These are phyloP conservation scores for Aspergillus fijiensis DNA, from an alignment of 2,329 filamentous ascomycete genomes.

Conservation along the genomic window DNA sequence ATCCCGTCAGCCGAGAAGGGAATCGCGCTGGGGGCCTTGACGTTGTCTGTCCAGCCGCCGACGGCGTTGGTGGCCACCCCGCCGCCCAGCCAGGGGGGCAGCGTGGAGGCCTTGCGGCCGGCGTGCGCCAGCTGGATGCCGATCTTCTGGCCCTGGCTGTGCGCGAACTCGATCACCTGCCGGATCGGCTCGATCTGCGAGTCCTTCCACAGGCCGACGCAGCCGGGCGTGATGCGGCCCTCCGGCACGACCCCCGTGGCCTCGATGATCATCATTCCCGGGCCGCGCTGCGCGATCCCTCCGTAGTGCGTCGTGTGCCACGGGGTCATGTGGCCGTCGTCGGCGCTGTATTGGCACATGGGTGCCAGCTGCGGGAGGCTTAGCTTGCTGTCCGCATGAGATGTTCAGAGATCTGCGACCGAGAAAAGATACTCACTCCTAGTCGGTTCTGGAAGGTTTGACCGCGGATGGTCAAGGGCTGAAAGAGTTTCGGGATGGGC, in stretches of 20 bases:
- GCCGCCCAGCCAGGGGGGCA: constrained; percentile 51
- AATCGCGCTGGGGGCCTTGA: constrained; percentile 18
- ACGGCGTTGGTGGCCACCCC: constrained; percentile 49
- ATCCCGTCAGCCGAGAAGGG: constrained; percentile 5
- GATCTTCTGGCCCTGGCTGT: constrained; percentile 73
- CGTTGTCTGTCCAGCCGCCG: constrained; percentile 49
- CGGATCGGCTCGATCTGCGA: constrained; percentile 69
- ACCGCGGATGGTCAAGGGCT: no score
- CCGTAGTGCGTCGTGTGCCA: constrained; percentile 83
- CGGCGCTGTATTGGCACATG: no score
- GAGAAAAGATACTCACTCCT: no score
- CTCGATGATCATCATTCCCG: constrained; percentile 72
- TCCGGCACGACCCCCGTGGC: constrained; percentile 72
- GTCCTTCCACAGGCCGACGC: constrained; percentile 70
- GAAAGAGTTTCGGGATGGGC: no score
- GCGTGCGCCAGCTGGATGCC: constrained; percentile 81
- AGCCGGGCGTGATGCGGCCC: constrained; percentile 72
- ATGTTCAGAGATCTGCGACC: no score
- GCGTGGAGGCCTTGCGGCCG: constrained; percentile 62
- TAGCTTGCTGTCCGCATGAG: no score
- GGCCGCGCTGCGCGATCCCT: constrained; percentile 72
- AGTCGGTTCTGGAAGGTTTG: no score
- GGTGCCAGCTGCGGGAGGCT: no score
- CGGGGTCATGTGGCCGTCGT: constrained; percentile 2
- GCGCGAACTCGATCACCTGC: constrained; percentile 74